Percentiles rank a stretch among this genome's conserved stretches.
Evolutionary conservation across 352 stramenopile species (phyloP).

Genomic region (Phytophthora foliorum): DNA sequence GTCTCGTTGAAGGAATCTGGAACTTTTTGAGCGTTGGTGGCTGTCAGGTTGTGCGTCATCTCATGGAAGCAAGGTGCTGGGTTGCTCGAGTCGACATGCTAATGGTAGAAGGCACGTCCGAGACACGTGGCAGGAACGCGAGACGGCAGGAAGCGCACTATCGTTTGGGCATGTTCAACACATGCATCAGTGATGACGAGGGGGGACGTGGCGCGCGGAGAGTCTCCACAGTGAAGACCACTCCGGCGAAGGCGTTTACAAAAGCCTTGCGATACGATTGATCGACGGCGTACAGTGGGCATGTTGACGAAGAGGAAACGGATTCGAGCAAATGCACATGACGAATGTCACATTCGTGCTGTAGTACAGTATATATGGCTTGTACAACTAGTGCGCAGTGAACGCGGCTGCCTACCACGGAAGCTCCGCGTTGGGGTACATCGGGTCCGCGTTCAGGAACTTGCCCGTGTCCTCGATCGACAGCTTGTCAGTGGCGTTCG

Average conservation of each 20-base stretch:
- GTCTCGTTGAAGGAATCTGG: slow-evolving; percentile 5
- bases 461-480: slow-evolving; percentile 37
- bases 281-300: background rate
- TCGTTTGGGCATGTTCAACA: slow-evolving; percentile 12
- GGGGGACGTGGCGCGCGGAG: slow-evolving; percentile 12
- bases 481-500: slow-evolving; percentile 19
- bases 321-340: too few relatives aligned
- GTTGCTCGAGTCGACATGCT: background rate
- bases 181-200: slow-evolving; percentile 29
- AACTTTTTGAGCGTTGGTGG: background rate
- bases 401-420: slow-evolving; percentile 32
- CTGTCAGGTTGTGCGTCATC: too few relatives aligned
- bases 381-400: background rate
- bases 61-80: too few relatives aligned
- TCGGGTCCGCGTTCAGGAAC: slow-evolving; percentile 38
- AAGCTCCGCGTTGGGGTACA: slow-evolving; percentile 18
- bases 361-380: too few relatives aligned
- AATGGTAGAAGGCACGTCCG: slow-evolving; percentile 1
- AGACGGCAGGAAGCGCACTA: too few relatives aligned
- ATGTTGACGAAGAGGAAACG: background rate
- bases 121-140: background rate
- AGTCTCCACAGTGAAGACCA: too few relatives aligned
- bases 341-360: background rate
- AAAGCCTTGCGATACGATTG: too few relatives aligned
- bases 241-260: too few relatives aligned